Percentiles rank a stretch among this genome's conserved stretches.
phyloP scores from a whole-genome alignment of 176 grass and related monocot genomes.

The Cenchrus purpureus region DNA sequence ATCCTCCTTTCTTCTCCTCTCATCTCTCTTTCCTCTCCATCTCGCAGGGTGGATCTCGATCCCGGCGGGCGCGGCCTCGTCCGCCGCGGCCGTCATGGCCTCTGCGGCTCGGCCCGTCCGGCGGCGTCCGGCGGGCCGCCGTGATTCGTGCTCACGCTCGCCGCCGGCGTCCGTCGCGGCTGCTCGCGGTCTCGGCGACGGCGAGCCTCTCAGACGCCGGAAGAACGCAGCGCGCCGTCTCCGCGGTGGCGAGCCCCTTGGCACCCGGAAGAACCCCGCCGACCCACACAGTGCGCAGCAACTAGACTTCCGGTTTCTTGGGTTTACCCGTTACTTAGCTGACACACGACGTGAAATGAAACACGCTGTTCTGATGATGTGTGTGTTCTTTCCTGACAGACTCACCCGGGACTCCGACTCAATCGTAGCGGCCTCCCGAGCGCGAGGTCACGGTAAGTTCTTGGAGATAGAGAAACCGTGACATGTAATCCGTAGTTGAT shows the following conservation, averaged over 20 bases:
- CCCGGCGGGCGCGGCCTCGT: neutral
- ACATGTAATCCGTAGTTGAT: too few species aligned
- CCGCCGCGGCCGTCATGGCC: neutral
- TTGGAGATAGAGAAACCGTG: too few species aligned
- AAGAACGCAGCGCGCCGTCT: constrained; percentile 40
- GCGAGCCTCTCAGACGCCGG: neutral
- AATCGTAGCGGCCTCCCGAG: too few species aligned
- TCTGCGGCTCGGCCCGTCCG: too few species aligned
- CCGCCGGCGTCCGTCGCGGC: constrained; percentile 5
- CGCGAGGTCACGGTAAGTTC: too few species aligned
- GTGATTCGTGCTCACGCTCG: too few species aligned
- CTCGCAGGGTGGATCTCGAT: too few species aligned
- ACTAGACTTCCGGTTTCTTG: too few species aligned
- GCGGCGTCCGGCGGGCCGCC: too few species aligned
- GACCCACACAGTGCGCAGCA: constrained; percentile 4
- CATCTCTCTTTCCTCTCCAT: too few species aligned
- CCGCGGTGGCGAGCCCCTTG: neutral
- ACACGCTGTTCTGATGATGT: neutral
- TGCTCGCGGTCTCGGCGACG: constrained; percentile 1
- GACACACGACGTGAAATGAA: neutral
- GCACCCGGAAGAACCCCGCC: constrained; percentile 40
- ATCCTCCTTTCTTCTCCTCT: too few species aligned
- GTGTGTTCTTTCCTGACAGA: neutral
- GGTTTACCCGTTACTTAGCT: neutral
- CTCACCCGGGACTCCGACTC: constrained; percentile 12